Evolutionary conservation across 2,329 filamentous ascomycete genomes (phyloP), one percentile per base, ranked within the genome.

Genomic region (Clarireedia paspali): DNA sequence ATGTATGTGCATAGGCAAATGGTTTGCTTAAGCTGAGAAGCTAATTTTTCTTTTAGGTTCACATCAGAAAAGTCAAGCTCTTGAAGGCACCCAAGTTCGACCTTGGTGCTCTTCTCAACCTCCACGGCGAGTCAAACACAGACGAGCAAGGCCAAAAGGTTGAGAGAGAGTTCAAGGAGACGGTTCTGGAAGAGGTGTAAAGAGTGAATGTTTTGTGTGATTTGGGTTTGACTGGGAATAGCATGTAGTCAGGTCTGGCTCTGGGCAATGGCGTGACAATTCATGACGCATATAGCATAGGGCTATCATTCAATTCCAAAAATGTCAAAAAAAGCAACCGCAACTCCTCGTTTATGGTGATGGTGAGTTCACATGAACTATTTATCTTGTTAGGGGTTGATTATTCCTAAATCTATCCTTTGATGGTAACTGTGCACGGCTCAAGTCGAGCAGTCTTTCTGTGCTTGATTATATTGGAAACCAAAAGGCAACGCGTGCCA

Each of bases 51-150:
- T 23, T 62, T 9, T 69, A 97, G 91, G 91, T 97, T 72, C 94
- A 99, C 83, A 96, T 99, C 78, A 91, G 94, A 79, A 99, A 99
- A 86, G 92, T 99, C 73, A 99, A 99, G 87, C 89, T 99, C 69
- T 83, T 99, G 70, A 99, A 99, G 87, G 77, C 87, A 66, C 94
- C 94, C 73, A 99, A 99, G 84, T 97, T 99, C 82, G 94, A 99
- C 74, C 88, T 99, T 66, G 94, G 94, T 77, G 88, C 89, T 70
- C 85, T 99, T 68, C 87, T 99, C 77, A 88, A 88, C 76, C 87
- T 99, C 70, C 94, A 99, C 82, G 94, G 94, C 78, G 94, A 99
- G 84, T 95, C 91, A 62, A 87, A 84, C 72, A 91, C 89, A 70
- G 91, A 97, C 74, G 94, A 99, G 79, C 85, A 91, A 74, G 94